Evolutionary conservation across 176 grass and related monocot species (phyloP).

Genomic region (Luzula sylvatica): DNA sequence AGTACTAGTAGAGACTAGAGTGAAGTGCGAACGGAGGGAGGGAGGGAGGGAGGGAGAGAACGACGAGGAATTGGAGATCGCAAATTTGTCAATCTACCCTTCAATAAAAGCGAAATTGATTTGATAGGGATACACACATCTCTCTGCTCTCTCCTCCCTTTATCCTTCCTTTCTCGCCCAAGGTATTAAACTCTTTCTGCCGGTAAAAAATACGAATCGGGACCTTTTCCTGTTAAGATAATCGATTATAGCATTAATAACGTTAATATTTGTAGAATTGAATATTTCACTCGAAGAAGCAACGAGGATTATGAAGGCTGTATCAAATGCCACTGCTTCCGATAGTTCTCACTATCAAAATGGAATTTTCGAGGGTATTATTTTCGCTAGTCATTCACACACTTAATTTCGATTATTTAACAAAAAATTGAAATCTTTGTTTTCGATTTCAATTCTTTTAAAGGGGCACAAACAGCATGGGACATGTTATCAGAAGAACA

Average conservation of each 20-base stretch:
- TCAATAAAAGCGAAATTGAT: conserved; percentile 23
- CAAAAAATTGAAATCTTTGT: not conserved
- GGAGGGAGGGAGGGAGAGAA: not conserved
- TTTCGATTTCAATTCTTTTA: conserved; percentile 2
- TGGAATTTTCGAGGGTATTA: conserved; percentile 25
- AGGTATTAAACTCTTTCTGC: too few species aligned
- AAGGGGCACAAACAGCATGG: conserved; percentile 89
- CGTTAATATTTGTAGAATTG: conserved; percentile 22
- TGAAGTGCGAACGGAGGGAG: too few species aligned
- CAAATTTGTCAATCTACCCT: conserved; percentile 27
- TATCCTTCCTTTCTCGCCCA: conserved; percentile 27
- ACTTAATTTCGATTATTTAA: not conserved
- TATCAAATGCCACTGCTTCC: conserved; percentile 9
- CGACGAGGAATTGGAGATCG: conserved; percentile 27
- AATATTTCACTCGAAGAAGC: conserved; percentile 26
- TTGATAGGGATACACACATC: conserved; percentile 15
- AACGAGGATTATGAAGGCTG: conserved; percentile 26
- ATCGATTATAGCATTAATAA: too few species aligned
- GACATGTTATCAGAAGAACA: conserved; percentile 92
- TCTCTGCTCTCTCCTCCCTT: conserved; percentile 23
- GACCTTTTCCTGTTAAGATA: too few species aligned
- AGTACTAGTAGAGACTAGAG: too few species aligned
- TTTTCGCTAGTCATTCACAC: not conserved
- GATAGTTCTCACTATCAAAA: conserved; percentile 12
- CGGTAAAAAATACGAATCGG: too few species aligned